Base-by-base conservation (phyloP, 192 early-diverging fungal species). In the Thamnidium elegans region DNA sequence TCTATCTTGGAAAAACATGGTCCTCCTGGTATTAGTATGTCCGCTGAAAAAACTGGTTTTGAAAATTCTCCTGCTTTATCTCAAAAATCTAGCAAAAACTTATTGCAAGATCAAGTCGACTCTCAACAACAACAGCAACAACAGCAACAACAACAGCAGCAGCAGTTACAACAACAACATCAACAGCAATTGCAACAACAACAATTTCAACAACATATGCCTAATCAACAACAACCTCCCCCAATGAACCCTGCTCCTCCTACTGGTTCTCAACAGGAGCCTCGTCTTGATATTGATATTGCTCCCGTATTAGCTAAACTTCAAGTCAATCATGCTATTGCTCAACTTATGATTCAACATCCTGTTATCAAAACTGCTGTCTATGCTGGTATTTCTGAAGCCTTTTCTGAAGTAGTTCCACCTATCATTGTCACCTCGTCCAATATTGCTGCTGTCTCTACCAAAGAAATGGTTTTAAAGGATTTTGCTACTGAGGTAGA, bases 401-500 rank as follows among this genome's bases (percentile, higher is more conserved):
- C 79, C 13, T 63, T 69, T 50, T 39, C 43, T 20, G 68, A 63
- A 20, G 46, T 70, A 30, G 90, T 94, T 26, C 84, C 88, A 1
- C 89, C 92, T 4, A 90, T 96, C 11, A 91, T 98, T 17, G 90
- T 89, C 43, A 79, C 94, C 39, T 92, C 94, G 15, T 89, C 94
- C 2, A 89, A 88, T 1, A 95, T 99, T 64, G 96, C 94, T 7
- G 86, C 88, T 1, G 89, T 92, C 59, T 92, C 93, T 31, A 95
- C 92, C 4, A 84, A 90, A 1, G 95, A 98, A 67, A 81, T 97
- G 55, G 81, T 99, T 14, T 71, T 93, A 50, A 98, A 98, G 78
- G 97, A 99, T 69, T 98, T 98, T 86, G 92, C 92, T 2, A 82
- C 88, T 53, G 97, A 99, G 65, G 88, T 92, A 10, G 92, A 95